Evolutionary conservation across 192 early-diverging fungal species (phyloP).

Genomic region (Geranomyces michiganensis): DNA sequence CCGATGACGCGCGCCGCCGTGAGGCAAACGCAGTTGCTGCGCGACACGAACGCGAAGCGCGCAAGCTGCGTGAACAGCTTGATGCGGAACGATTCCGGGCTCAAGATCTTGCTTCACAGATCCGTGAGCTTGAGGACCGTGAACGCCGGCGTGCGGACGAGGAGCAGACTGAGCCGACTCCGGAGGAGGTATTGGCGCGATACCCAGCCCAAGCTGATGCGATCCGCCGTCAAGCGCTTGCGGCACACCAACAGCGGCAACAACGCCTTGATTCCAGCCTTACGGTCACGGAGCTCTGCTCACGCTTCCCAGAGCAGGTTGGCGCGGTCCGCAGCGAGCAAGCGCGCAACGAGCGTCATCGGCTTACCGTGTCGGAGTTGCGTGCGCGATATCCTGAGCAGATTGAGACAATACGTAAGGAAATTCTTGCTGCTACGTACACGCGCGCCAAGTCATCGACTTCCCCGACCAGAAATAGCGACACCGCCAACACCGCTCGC

Average conservation of each 20-base stretch:
- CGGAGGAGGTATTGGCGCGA: too few species aligned
- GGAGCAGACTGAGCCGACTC: too few species aligned
- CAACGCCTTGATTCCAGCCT: neutral
- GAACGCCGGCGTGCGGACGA: too few species aligned
- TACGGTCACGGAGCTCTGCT: neutral
- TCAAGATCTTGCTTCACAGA: too few species aligned
- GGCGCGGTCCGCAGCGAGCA: neutral
- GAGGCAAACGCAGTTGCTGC: too few species aligned
- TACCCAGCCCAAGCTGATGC: too few species aligned
- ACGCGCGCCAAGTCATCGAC: neutral
- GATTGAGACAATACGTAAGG: neutral
- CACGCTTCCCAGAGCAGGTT: slow-evolving; percentile 1
- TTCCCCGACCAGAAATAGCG: neutral
- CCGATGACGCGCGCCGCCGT: too few species aligned
- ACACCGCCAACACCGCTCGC: too few species aligned
- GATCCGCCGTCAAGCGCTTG: too few species aligned
- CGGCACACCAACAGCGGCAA: neutral
- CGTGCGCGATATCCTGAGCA: neutral
- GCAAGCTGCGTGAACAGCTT: neutral
- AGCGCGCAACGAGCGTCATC: neutral
- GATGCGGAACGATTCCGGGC: slow-evolving; percentile 6
- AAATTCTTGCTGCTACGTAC: too few species aligned
- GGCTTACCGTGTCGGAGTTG: neutral
- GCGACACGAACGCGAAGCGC: too few species aligned
- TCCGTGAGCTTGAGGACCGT: too few species aligned